Evolutionary conservation across 2,329 filamentous ascomycete genomes (phyloP).

Genomic region (Calonectria multiphialidica): DNA sequence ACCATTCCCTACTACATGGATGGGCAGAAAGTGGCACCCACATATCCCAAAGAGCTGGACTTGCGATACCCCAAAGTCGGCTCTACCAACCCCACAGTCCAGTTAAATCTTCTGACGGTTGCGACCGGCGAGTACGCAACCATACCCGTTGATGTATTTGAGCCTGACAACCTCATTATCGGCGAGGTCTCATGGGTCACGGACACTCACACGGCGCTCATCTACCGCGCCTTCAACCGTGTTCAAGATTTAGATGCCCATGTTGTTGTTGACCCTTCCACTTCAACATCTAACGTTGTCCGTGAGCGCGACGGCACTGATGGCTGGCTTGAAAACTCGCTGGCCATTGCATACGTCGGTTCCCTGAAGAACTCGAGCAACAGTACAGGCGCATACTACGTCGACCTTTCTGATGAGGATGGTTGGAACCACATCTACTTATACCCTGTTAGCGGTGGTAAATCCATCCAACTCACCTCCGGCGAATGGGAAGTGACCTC

Average conservation of each 20-base stretch:
- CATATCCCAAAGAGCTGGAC: constrained; percentile 72
- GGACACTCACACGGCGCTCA: constrained; percentile 68
- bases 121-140: constrained; percentile 56
- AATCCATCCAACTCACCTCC: constrained; percentile 68
- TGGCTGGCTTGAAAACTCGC: constrained; percentile 73
- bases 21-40: constrained; percentile 65
- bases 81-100: constrained; percentile 74
- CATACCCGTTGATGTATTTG: constrained; percentile 68
- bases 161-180: constrained; percentile 71
- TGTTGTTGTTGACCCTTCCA: constrained; percentile 67
- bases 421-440: constrained; percentile 80
- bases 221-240: constrained; percentile 76
- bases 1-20: constrained; percentile 77
- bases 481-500: constrained; percentile 75
- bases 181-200: constrained; percentile 78
- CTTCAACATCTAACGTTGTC: constrained; percentile 58
- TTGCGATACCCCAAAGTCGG: constrained; percentile 78
- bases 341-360: constrained; percentile 68
- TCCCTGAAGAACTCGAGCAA: constrained; percentile 51
- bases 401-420: constrained; percentile 75
- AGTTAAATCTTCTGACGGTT: constrained; percentile 69
- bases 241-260: constrained; percentile 75
- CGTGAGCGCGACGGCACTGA: constrained; percentile 69
- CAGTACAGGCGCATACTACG: constrained; percentile 63
- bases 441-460: constrained; percentile 67